These are phyloP conservation scores for Groenewaldozyma salmanticensis DNA, from an alignment of 805 yeast species.

Conservation along the genomic window DNA sequence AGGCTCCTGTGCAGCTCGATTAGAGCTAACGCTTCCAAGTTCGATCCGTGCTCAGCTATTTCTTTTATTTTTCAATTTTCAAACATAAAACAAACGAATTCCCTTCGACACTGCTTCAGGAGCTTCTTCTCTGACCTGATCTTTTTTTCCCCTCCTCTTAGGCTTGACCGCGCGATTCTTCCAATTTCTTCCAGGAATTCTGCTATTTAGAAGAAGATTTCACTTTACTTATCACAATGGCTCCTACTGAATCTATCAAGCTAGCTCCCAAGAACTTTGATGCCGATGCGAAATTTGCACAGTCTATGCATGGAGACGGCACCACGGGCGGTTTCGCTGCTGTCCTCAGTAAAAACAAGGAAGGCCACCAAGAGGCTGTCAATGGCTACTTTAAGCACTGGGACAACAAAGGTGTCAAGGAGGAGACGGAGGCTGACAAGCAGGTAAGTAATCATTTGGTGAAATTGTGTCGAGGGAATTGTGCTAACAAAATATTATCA, in stretches of 20 bases:
- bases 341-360: conserved; percentile 62
- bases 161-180: too few species aligned
- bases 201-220: too few species aligned
- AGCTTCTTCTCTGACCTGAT: too few species aligned
- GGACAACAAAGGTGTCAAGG: conserved; percentile 75
- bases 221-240: too few species aligned
- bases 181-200: too few species aligned
- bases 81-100: too few species aligned
- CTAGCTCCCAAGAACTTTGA: conserved; percentile 47
- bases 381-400: conserved; percentile 92
- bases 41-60: too few species aligned
- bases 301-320: conserved; percentile 75
- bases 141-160: too few species aligned
- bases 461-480: neutral
- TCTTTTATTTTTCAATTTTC: too few species aligned
- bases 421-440: conserved; percentile 50
- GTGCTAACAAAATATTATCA: conserved; percentile 1
- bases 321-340: conserved; percentile 66
- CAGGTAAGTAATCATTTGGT: conserved; percentile 11
- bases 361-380: conserved; percentile 74
- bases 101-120: too few species aligned
- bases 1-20: too few species aligned
- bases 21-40: too few species aligned
- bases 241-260: conserved; percentile 12
- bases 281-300: conserved; percentile 64